phyloP scores from a whole-genome alignment of 2,329 filamentous ascomycete genomes.

The Hypoxylon sp. region DNA sequence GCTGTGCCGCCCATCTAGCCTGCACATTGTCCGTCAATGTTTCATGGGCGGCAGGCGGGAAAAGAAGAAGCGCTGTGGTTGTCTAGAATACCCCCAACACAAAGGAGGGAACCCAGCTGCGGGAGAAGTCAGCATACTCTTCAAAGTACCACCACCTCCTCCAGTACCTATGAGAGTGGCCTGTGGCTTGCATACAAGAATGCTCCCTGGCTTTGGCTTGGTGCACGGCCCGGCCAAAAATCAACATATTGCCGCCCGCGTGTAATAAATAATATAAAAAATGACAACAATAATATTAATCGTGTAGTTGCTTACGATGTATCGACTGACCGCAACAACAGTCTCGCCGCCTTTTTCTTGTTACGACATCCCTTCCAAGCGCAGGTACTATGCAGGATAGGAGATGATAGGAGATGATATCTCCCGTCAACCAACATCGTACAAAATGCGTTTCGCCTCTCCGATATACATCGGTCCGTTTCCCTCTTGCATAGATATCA shows the following conservation, averaged over 20 bases:
- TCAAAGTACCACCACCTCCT: neutral
- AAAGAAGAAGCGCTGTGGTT: neutral
- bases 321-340: conserved; percentile 17
- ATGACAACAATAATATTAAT: neutral
- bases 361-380: neutral
- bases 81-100: neutral
- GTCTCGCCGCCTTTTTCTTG: neutral
- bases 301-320: conserved; percentile 17
- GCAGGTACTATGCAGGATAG: neutral
- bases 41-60: conserved; percentile 11
- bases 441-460: neutral
- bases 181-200: conserved; percentile 36
- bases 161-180: neutral
- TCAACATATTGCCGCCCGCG: neutral
- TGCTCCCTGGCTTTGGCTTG: conserved; percentile 19
- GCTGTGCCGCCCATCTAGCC: conserved; percentile 11
- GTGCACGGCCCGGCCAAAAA: conserved; percentile 9
- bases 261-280: too few species aligned
- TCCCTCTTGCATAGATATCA: neutral
- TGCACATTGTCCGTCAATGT: conserved; percentile 39
- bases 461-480: neutral
- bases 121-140: conserved; percentile 1
- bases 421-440: neutral
- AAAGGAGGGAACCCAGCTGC: conserved; percentile 22
- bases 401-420: neutral